A percentile compares a stretch with the other conserved stretches of the same genome.
Conservation (phyloP, 495 filamentous ascomycete genomes). For the Melanomma pulvis-pyrius region DNA sequence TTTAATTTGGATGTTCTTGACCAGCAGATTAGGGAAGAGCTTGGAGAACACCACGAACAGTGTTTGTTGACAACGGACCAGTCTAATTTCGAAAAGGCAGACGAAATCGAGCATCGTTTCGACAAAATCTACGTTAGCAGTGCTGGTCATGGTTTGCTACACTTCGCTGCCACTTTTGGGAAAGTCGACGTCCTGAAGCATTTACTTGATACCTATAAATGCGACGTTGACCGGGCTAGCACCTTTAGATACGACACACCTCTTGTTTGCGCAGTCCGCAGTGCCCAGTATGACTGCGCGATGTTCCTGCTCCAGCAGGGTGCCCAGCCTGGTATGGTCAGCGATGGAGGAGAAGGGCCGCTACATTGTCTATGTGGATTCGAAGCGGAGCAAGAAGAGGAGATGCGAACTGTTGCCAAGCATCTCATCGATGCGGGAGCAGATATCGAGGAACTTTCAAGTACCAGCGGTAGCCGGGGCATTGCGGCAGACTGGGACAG, state of each 20-base stretch:
- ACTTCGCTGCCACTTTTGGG: too few species aligned
- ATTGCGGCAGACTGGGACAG: conserved; percentile 13
- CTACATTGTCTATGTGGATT: conserved; percentile 18
- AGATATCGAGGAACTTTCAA: conserved; percentile 4
- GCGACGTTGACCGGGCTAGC: conserved; percentile 1
- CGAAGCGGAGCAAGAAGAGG: background rate
- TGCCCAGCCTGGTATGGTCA: background rate
- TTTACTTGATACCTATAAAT: too few species aligned
- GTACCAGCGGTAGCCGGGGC: background rate
- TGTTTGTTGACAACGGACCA: too few species aligned
- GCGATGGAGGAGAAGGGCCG: conserved; percentile 4
- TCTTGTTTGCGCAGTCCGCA: background rate
- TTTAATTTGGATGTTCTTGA: too few species aligned
- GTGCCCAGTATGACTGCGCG: background rate
- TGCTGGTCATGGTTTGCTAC: too few species aligned
- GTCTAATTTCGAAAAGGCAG: too few species aligned
- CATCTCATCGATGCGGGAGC: conserved; percentile 4
- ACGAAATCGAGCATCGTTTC: too few species aligned
- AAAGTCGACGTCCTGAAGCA: too few species aligned
- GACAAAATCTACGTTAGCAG: too few species aligned
- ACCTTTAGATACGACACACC: background rate
- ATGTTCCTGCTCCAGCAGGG: conserved; percentile 8
- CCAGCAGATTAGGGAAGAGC: too few species aligned
- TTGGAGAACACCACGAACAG: too few species aligned
- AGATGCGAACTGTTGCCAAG: conserved; percentile 1